Conservation (phyloP, 2,329 filamentous ascomycete genomes). For the Coniella lustricola region DNA sequence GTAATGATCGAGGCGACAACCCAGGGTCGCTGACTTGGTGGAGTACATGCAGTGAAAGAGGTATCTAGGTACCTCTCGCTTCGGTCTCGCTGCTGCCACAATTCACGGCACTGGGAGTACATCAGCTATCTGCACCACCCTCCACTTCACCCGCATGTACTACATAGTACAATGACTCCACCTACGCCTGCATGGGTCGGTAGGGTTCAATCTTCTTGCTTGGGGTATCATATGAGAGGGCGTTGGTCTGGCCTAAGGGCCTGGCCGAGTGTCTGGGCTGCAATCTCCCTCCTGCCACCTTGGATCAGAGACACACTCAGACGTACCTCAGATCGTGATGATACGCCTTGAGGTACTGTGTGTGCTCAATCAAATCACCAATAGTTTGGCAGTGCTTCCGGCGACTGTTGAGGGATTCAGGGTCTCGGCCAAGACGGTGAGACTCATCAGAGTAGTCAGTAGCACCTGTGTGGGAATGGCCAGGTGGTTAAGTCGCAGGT, state of each 20-base stretch:
- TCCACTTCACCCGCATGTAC: not conserved
- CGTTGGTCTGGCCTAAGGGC: not conserved
- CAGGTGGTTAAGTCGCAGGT: too few relatives aligned
- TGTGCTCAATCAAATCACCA: too few relatives aligned
- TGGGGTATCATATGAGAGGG: too few relatives aligned
- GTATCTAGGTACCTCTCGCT: not conserved
- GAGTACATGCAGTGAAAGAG: not conserved
- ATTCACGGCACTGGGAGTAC: constrained; percentile 1
- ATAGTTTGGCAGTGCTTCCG: too few relatives aligned
- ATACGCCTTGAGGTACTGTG: not conserved
- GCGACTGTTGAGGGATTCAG: too few relatives aligned
- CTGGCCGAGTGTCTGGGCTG: not conserved
- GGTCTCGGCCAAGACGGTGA: too few relatives aligned
- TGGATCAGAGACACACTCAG: not conserved
- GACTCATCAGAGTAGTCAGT: too few relatives aligned
- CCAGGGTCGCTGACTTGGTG: not conserved
- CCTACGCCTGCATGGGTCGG: not conserved
- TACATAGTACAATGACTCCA: not conserved
- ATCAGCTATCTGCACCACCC: constrained; percentile 1
- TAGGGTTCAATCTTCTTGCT: too few relatives aligned
- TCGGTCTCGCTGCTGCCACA: not conserved
- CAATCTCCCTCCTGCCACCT: not conserved
- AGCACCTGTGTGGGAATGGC: too few relatives aligned
- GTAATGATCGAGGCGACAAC: too few relatives aligned
- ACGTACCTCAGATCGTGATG: not conserved